Conservation (phyloP, 2,329 filamentous ascomycete species). For the Aspergillus glaucus region DNA sequence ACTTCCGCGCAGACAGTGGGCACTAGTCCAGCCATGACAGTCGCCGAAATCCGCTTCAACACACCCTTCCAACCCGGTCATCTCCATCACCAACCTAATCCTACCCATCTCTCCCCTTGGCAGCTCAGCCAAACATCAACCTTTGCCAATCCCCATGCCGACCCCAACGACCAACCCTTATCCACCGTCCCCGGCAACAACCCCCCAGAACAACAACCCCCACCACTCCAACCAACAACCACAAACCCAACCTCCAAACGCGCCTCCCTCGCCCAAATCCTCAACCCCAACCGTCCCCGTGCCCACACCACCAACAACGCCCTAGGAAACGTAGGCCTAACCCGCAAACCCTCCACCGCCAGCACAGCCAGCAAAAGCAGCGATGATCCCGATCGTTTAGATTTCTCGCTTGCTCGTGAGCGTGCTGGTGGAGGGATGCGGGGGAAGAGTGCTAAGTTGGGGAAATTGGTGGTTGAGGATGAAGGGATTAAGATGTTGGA, state of each 20-base stretch:
- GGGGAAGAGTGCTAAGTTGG: slow-evolving; percentile 83
- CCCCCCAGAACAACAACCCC: background rate
- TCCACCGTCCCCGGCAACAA: background rate
- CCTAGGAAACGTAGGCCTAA: background rate
- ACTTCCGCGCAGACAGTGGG: slow-evolving; percentile 16
- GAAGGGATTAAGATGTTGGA: slow-evolving; percentile 96
- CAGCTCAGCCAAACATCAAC: slow-evolving; percentile 13
- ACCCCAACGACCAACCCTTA: background rate
- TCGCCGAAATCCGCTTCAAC: slow-evolving; percentile 89
- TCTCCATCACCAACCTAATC: slow-evolving; percentile 20
- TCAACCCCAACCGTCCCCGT: slow-evolving; percentile 25
- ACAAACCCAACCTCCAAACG: slow-evolving; percentile 21
- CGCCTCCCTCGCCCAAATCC: slow-evolving; percentile 23
- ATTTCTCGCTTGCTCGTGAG: slow-evolving; percentile 73
- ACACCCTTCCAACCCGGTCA: slow-evolving; percentile 54
- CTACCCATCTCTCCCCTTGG: slow-evolving; percentile 18
- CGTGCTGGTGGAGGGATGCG: slow-evolving; percentile 77
- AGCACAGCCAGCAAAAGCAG: slow-evolving; percentile 20
- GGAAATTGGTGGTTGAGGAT: slow-evolving; percentile 82
- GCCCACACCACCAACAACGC: slow-evolving; percentile 19
- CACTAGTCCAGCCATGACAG: slow-evolving; percentile 40
- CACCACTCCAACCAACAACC: slow-evolving; percentile 1
- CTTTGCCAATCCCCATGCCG: slow-evolving; percentile 8
- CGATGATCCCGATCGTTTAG: slow-evolving; percentile 45
- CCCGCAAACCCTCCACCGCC: slow-evolving; percentile 27